These are phyloP conservation scores for Talaromyces islandicus DNA, from an alignment of 2,329 filamentous ascomycete genomes.

Conservation along the genomic window DNA sequence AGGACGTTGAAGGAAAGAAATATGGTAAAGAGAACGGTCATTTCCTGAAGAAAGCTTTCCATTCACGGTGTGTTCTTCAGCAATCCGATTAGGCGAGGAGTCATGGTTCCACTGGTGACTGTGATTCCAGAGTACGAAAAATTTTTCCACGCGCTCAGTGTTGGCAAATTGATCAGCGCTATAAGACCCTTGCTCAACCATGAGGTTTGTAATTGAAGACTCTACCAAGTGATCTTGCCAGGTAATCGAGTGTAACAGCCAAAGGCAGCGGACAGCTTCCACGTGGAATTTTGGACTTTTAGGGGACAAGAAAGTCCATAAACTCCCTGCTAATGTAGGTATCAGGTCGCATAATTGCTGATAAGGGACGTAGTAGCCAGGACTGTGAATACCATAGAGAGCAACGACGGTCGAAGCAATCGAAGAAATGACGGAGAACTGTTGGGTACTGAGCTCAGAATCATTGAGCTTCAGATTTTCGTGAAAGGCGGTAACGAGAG, in stretches of 20 bases:
- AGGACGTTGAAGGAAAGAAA: slow-evolving; percentile 70
- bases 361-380: slow-evolving; percentile 32
- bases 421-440: slow-evolving; percentile 31
- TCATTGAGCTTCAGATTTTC: slow-evolving; percentile 17
- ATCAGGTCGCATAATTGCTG: slow-evolving; percentile 56
- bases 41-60: slow-evolving; percentile 16
- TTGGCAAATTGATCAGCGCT: slow-evolving; percentile 24
- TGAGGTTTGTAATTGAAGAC: slow-evolving; percentile 65
- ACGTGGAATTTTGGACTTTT: slow-evolving; percentile 87
- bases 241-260: slow-evolving; percentile 74
- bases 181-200: slow-evolving; percentile 46
- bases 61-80: slow-evolving; percentile 15
- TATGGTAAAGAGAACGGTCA: slow-evolving; percentile 27
- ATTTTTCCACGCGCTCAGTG: slow-evolving; percentile 31
- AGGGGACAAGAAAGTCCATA: slow-evolving; percentile 80
- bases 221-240: slow-evolving; percentile 68
- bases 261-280: slow-evolving; percentile 78
- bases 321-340: slow-evolving; percentile 60
- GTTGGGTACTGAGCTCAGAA: slow-evolving; percentile 21
- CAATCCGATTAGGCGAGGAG: slow-evolving; percentile 25
- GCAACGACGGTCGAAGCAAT: slow-evolving; percentile 46
- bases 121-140: slow-evolving; percentile 39
- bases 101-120: slow-evolving; percentile 35
- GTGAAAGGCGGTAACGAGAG: slow-evolving; percentile 30
- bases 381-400: slow-evolving; percentile 30